Base-by-base conservation (phyloP, 2,329 filamentous ascomycete genomes). In the Verticillium longisporum region DNA sequence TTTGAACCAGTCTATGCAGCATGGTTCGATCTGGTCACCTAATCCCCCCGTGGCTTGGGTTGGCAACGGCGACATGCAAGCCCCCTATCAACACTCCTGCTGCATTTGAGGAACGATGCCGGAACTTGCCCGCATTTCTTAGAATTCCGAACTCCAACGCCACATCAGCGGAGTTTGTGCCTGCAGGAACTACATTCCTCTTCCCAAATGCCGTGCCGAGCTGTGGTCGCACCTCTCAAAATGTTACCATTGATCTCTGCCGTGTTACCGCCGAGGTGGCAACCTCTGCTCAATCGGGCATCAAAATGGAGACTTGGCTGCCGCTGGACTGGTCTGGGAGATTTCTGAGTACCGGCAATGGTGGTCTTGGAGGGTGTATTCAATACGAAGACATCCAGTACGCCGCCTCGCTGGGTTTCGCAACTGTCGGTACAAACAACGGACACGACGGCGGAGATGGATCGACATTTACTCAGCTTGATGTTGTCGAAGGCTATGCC, bases 271-370 rank as follows among this genome's bases (percentile, higher is more conserved):
- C 73, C 54, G 65, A 64, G 11, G 65, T 73, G 18, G 70, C 73
- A 37, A 73, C 71, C 32, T 79, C 78, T 14, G 70, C 73, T 26
- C 72, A 70, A 36, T 80, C 78, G 32, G 74, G 76, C 38, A 76
- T 83, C 38, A 75, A 70, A 4, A 68, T 79, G 26, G 80, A 82
- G 63, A 68, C 77, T 1, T 82, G 79, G 79, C 68, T 81, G 18
- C 80, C 80, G 0, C 71, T 71, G 7, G 67, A 75, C 13, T 82
- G 80, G 70, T 75, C 72, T 1, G 78, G 74, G 0, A 74, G 77
- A 3, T 80, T 80, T 55, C 58, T 82, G 54, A 77, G 75, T 21
- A 80, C 78, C 0, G 80, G 80, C 0, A 82, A 82, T 58, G 78
- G 79, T 0, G 80, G 80, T 2, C 67, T 80, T 14, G 75, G 74